Percentiles rank a stretch among this genome's conserved stretches.
Conservation (phyloP, 495 filamentous ascomycete genomes). For the Penicillium parvum region DNA sequence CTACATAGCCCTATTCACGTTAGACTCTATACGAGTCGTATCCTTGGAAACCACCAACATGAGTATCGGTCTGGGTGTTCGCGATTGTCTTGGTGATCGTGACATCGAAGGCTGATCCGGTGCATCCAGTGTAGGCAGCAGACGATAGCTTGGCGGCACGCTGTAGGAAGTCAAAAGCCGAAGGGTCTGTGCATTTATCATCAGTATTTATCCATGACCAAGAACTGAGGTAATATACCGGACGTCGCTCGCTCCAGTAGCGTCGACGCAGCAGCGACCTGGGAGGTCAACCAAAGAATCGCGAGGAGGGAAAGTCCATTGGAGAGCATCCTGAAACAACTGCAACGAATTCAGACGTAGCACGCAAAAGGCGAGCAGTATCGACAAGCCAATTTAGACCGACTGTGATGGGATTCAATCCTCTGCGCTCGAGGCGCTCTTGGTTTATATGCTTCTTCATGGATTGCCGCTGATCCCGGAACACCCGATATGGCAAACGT, state of each 20-base stretch:
- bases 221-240: slow-evolving; percentile 5
- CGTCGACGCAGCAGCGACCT: slow-evolving; percentile 11
- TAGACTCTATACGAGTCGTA: neutral
- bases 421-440: no score
- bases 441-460: no score
- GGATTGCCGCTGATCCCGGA: no score
- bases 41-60: slow-evolving; percentile 9
- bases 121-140: slow-evolving; percentile 30
- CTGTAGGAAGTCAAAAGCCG: slow-evolving; percentile 19
- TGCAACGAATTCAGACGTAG: no score
- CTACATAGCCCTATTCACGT: slow-evolving; percentile 23
- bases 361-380: no score
- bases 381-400: neutral
- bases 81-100: slow-evolving; percentile 30
- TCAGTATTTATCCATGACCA: neutral
- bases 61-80: slow-evolving; percentile 23
- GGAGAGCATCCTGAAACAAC: slow-evolving; percentile 10
- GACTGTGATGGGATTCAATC: neutral
- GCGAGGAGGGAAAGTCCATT: slow-evolving; percentile 3
- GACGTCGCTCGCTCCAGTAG: slow-evolving; percentile 14
- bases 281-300: slow-evolving; percentile 7
- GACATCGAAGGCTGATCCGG: slow-evolving; percentile 27
- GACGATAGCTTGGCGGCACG: slow-evolving; percentile 34
- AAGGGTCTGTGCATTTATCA: slow-evolving; percentile 17
- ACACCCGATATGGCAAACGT: no score